Percentiles rank a stretch among this genome's conserved stretches.
Conservation (phyloP, 257 asterid species). For the Capsicum rhomboideum region DNA sequence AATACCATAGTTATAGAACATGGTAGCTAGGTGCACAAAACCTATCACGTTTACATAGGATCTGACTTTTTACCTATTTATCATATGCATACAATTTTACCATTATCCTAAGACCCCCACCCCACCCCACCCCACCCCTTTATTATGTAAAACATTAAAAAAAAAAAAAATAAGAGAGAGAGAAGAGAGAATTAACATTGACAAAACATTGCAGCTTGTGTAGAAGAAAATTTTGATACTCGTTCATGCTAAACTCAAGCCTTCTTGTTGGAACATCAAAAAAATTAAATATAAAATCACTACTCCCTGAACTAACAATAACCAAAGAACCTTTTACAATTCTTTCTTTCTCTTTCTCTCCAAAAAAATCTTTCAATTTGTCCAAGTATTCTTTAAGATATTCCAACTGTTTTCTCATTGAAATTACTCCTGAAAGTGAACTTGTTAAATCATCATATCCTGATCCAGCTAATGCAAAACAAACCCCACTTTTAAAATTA, state of each 20-base stretch:
- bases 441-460: neutral
- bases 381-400: neutral
- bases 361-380: neutral
- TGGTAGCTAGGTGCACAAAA: neutral
- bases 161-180: neutral
- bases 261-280: conserved; percentile 6
- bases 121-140: no score
- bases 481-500: neutral
- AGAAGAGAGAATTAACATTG: neutral
- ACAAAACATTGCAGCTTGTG: neutral
- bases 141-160: neutral
- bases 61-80: neutral
- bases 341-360: neutral
- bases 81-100: accelerated
- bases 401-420: conserved; percentile 1
- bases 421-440: neutral
- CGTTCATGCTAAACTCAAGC: neutral
- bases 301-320: neutral
- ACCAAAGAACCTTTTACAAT: conserved; percentile 3
- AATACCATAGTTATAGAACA: neutral
- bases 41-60: neutral
- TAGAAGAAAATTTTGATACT: neutral
- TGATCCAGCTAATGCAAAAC: neutral
- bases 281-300: neutral
- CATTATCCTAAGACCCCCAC: accelerated